Conservation (phyloP, 2,329 filamentous ascomycete genomes). For the Sphaerostilbella broomeana region DNA sequence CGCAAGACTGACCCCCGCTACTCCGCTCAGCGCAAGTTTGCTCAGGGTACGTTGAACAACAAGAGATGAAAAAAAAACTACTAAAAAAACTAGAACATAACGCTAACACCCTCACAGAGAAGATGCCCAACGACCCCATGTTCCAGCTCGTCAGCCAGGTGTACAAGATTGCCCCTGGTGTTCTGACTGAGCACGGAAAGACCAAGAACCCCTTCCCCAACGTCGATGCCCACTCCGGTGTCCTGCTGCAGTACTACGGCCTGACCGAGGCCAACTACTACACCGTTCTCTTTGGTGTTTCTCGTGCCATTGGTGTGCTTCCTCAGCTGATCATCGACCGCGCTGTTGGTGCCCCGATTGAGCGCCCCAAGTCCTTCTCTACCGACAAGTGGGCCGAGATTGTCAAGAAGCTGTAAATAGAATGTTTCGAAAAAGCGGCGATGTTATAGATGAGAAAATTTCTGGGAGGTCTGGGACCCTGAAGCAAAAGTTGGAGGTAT, state of each 20-base stretch:
- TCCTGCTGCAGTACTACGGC: slow-evolving; percentile 99
- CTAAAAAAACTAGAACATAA: background rate
- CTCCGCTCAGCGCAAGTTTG: slow-evolving; percentile 96
- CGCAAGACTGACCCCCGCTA: slow-evolving; percentile 99
- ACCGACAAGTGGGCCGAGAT: slow-evolving; percentile 96
- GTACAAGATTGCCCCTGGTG: slow-evolving; percentile 98
- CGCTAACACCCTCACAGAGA: slow-evolving; percentile 43
- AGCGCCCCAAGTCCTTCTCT: slow-evolving; percentile 98
- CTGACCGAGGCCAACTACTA: slow-evolving; percentile 99
- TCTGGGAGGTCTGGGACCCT: slow-evolving; percentile 3
- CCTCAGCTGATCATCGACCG: slow-evolving; percentile 99
- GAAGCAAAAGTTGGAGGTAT: slow-evolving; percentile 7
- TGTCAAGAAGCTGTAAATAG: slow-evolving; percentile 75
- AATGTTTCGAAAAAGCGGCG: background rate
- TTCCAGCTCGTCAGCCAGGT: slow-evolving; percentile 99
- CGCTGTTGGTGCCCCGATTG: slow-evolving; percentile 91
- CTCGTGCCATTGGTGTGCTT: slow-evolving; percentile 94
- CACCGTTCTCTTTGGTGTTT: slow-evolving; percentile 99
- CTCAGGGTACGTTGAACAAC: slow-evolving; percentile 47
- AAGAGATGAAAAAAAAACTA: background rate
- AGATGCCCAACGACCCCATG: slow-evolving; percentile 96
- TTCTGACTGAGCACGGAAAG: slow-evolving; percentile 99
- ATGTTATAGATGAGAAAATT: slow-evolving; percentile 7
- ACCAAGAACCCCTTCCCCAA: slow-evolving; percentile 99
- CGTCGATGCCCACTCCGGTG: slow-evolving; percentile 97